Evolutionary conservation across 305 asterid species (phyloP), one percentile per base, ranked within the genome.

Genomic region (Ilex paraguariensis): DNA sequence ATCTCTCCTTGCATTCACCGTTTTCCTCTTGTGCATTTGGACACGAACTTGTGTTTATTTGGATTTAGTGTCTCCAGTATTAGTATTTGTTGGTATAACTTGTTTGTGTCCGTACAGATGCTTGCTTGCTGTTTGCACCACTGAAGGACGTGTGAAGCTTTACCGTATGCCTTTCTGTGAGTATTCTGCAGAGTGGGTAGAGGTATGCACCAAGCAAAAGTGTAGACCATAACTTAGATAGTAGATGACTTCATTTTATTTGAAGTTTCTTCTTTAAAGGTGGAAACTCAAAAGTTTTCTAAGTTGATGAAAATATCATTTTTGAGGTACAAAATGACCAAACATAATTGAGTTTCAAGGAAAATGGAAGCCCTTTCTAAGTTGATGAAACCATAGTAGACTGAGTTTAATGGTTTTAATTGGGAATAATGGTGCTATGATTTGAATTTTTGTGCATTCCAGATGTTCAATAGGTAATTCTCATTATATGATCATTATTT

Each of bases 61-160:
- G 42, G 7, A 36, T 3, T 36, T 4, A 36, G 6, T 36, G 9
- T 36, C 6, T 36, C 42, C 9, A 8, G 42, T 36, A 36, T 36
- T 36, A 36, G 9, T 36, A 36, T 36, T 8, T 36, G 9, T 5
- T 36, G 9, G 42, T 8, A 36, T 36, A 2, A 21, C 64, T 54
- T 54, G 2, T 62, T 70, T 56, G 62, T 56, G 62, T 69, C 40
- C 67, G 2, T 65, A 57, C 84, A 86, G 98, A 65, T 88, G 95
- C 68, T 81, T 91, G 84, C 92, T 91, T 74, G 95, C 98, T 60
- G 83, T 91, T 67, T 91, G 97, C 79, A 83, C 97, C 56, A 75
- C 83, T 14, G 78, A 70, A 21, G 98, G 97, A 55, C 83, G 66
- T 28, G 96, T 84, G 66, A 88, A 81, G 73, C 70, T 91, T 72